phyloP scores from a whole-genome alignment of 208 protist species.

The Leishmania gerbilli region DNA sequence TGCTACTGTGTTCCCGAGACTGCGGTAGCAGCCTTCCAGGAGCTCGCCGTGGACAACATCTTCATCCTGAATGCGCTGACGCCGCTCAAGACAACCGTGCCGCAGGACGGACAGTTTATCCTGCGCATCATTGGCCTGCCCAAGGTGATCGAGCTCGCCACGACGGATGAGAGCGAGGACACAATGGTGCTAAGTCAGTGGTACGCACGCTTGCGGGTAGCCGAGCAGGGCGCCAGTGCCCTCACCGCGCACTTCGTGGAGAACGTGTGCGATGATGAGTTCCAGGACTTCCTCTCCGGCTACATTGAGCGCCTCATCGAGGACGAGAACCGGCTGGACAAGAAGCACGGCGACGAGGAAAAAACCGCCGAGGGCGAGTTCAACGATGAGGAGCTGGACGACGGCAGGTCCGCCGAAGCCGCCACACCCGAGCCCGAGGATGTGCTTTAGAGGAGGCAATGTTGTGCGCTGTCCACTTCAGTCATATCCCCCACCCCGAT shows the following conservation, averaged over 20 bases:
- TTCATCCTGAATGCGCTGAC: constrained; percentile 57
- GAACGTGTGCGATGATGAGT: constrained; percentile 49
- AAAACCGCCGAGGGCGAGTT: constrained; percentile 16
- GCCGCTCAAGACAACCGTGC: constrained; percentile 35
- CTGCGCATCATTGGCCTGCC: constrained; percentile 64
- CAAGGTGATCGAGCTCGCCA: constrained; percentile 70
- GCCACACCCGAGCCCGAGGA: constrained; percentile 8
- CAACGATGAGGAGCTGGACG: constrained; percentile 8
- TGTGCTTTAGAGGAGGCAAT: constrained; percentile 10
- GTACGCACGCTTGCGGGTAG: constrained; percentile 53
- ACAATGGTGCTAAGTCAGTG: constrained; percentile 72
- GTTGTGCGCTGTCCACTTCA: neutral
- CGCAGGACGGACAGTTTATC: constrained; percentile 27
- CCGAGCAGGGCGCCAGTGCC: constrained; percentile 37
- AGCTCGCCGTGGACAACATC: constrained; percentile 38
- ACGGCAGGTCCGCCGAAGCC: constrained; percentile 1
- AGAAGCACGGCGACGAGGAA: constrained; percentile 27
- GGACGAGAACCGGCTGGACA: constrained; percentile 56
- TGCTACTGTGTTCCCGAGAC: constrained; percentile 41
- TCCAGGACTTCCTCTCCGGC: constrained; percentile 38
- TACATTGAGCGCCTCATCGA: constrained; percentile 60
- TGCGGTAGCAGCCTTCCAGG: constrained; percentile 26
- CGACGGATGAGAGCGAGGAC: constrained; percentile 47
- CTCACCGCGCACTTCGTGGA: constrained; percentile 64
- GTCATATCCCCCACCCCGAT: neutral